Evolutionary conservation across 257 asterid genomes (phyloP).

Genomic region (Nicotiana paniculata): DNA sequence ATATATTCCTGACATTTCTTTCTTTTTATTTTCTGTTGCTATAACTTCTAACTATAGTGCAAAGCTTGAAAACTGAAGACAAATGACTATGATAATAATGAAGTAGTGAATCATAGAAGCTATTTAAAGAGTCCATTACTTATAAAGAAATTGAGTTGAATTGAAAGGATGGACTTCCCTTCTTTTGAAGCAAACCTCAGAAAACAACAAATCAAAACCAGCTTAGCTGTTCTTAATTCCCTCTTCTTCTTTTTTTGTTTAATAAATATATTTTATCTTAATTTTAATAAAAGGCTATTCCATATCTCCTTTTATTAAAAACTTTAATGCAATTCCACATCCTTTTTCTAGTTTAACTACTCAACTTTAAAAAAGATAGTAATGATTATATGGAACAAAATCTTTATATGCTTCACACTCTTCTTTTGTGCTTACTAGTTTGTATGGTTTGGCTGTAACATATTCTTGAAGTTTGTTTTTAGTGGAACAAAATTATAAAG

Average conservation of each 20-base stretch:
- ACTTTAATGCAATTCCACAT: not conserved
- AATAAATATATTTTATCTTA: no score
- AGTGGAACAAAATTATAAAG: not conserved
- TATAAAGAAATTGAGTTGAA: slow-evolving; percentile 53
- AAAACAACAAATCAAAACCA: slow-evolving; percentile 33
- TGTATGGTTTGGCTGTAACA: slow-evolving; percentile 3
- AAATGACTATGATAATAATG: slow-evolving; percentile 12
- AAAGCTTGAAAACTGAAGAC: not conserved
- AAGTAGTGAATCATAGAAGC: slow-evolving; percentile 1
- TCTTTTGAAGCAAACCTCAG: slow-evolving; percentile 60
- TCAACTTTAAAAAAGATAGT: slow-evolving; percentile 7
- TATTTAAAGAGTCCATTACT: slow-evolving; percentile 27
- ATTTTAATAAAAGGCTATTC: not conserved
- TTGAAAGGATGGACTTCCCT: slow-evolving; percentile 15
- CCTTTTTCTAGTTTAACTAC: not conserved
- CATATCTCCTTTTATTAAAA: not conserved
- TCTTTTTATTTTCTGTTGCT: slow-evolving; percentile 1
- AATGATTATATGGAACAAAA: slow-evolving; percentile 4
- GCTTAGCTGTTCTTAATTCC: slow-evolving; percentile 20
- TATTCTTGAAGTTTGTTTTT: slow-evolving; percentile 3
- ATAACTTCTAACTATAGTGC: not conserved
- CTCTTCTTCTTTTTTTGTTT: not conserved
- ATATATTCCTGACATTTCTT: slow-evolving; percentile 34
- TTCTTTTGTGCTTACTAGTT: not conserved
- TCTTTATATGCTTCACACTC: not conserved